Conservation (phyloP, 768 basidiomycete species). For the Leccinum variicolor region DNA sequence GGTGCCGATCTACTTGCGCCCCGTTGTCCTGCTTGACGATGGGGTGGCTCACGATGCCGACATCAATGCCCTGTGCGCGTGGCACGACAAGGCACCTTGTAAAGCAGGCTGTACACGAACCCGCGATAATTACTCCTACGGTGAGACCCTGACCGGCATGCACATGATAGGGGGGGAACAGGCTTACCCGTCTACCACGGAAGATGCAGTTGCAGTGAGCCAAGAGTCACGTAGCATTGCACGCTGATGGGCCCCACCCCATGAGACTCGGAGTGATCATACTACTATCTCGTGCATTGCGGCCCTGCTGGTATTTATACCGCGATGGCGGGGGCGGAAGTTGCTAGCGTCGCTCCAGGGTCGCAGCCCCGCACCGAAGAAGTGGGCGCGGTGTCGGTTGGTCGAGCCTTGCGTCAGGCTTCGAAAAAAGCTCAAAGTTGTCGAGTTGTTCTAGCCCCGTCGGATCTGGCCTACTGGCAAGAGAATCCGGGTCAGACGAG, state of each 20-base stretch:
- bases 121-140: not conserved
- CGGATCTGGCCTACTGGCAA: not conserved
- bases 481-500: not conserved
- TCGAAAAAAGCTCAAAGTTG: not conserved
- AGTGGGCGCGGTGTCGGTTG: not conserved
- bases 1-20: not conserved
- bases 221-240: not conserved
- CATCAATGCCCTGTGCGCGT: not conserved
- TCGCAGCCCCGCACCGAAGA: not conserved
- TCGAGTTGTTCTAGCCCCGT: not conserved
- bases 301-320: not conserved
- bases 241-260: conserved; percentile 1
- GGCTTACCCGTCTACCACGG: conserved; percentile 12
- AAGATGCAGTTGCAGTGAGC: not conserved
- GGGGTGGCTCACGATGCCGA: conserved; percentile 1
- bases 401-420: not conserved
- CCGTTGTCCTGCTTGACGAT: not conserved
- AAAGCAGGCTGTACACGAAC: not conserved
- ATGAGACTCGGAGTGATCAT: not conserved
- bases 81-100: not conserved
- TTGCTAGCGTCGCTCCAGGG: not conserved
- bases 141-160: not conserved
- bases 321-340: not conserved
- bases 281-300: not conserved
- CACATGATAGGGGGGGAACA: not conserved